phyloP scores from a whole-genome alignment of 148 eudicot species.

The Nyssa sinensis region DNA sequence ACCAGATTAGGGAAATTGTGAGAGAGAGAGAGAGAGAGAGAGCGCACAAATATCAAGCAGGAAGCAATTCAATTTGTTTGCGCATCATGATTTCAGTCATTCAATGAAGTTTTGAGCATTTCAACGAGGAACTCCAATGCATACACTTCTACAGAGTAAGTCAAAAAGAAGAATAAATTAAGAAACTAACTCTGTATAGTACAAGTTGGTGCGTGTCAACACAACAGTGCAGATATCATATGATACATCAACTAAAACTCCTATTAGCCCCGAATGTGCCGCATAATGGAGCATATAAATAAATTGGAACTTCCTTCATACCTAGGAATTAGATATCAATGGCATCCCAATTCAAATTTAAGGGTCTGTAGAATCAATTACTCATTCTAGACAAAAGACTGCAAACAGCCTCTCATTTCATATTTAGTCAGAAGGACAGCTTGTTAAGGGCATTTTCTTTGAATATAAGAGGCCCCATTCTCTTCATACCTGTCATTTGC shows the following conservation, averaged over 20 bases:
- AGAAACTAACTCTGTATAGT: neutral
- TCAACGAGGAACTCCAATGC: neutral
- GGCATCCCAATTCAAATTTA: neutral
- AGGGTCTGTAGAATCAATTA: neutral
- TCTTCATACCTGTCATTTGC: conserved; percentile 71
- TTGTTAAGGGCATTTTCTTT: conserved; percentile 81
- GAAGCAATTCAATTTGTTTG: too few species aligned
- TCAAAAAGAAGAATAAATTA: neutral
- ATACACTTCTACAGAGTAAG: neutral
- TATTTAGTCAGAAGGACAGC: neutral
- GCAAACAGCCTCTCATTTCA: neutral
- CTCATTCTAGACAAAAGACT: neutral
- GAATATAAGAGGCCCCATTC: conserved; percentile 87
- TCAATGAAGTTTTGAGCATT: neutral
- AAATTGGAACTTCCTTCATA: conserved; percentile 1
- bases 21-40: too few species aligned
- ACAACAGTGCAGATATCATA: neutral
- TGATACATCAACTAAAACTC: neutral
- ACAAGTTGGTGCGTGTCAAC: neutral
- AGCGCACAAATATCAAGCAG: too few species aligned
- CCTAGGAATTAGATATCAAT: neutral
- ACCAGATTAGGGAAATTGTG: too few species aligned
- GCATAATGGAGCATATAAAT: neutral
- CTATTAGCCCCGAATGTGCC: conserved; percentile 1
- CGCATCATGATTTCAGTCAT: too few species aligned